These are phyloP conservation scores for Saprolegnia parasitica DNA, from an alignment of 352 stramenopile genomes.

Conservation along the genomic window DNA sequence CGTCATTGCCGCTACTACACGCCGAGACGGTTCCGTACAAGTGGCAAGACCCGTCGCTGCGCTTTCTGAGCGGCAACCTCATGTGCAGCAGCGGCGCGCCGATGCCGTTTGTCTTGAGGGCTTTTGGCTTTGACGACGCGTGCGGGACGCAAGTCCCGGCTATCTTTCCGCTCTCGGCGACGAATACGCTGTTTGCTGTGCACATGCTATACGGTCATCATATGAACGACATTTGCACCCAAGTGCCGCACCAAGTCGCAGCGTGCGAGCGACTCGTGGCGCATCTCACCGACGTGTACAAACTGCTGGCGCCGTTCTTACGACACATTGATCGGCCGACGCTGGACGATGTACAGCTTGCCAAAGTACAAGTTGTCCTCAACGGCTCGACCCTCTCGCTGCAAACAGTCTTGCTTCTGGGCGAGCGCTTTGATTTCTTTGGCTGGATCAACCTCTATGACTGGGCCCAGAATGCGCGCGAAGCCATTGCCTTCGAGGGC, in stretches of 20 bases:
- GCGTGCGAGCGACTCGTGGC: neutral
- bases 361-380: constrained; percentile 8
- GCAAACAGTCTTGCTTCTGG: neutral
- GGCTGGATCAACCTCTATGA: neutral
- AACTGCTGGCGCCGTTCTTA: neutral
- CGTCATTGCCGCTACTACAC: too few relatives aligned
- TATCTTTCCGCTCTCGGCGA: neutral
- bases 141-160: constrained; percentile 6
- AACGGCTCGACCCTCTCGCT: neutral
- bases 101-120: constrained; percentile 1
- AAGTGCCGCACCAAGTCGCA: neutral
- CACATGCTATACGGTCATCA: neutral
- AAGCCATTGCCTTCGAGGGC: neutral
- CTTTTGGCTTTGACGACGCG: constrained; percentile 25
- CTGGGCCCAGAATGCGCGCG: neutral
- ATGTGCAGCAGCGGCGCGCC: neutral
- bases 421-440: neutral
- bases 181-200: constrained; percentile 12
- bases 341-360: neutral
- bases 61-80: constrained; percentile 8
- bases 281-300: neutral
- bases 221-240: neutral
- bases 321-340: too few relatives aligned
- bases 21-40: neutral
- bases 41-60: constrained; percentile 5